Percentiles rank a stretch among this genome's conserved stretches.
Conservation (phyloP, 257 asterid genomes). For the Penstemon newberryi region DNA sequence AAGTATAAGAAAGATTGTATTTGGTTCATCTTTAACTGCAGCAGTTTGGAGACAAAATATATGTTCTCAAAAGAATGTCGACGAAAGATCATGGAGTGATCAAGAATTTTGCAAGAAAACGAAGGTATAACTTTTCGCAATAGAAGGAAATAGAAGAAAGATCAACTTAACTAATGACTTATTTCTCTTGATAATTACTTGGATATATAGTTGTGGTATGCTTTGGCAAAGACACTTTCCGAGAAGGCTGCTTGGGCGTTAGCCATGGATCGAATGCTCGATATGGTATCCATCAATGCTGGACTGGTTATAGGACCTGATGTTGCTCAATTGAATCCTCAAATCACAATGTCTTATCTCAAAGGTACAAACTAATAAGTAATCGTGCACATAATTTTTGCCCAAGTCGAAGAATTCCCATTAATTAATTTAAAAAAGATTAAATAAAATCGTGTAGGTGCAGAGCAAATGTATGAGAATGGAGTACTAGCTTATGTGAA, state of each 20-base stretch:
- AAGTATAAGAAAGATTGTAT: constrained; percentile 39
- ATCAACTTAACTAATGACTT: neutral
- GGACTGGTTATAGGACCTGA: constrained; percentile 46
- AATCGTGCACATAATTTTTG: too few relatives aligned
- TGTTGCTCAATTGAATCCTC: constrained; percentile 41
- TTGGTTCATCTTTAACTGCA: constrained; percentile 46
- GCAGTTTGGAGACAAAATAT: constrained; percentile 46
- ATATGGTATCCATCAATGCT: constrained; percentile 47
- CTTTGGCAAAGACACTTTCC: constrained; percentile 44
- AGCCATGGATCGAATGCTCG: constrained; percentile 46
- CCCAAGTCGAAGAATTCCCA: too few relatives aligned
- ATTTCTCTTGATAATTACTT: neutral
- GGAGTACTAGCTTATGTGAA: constrained; percentile 46
- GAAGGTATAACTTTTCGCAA: constrained; percentile 25
- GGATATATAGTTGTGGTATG: constrained; percentile 44
- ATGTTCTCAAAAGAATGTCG: constrained; percentile 38
- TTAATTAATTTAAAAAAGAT: too few relatives aligned
- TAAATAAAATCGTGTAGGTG: constrained; percentile 18
- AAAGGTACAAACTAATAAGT: constrained; percentile 32
- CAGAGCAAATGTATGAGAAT: constrained; percentile 49
- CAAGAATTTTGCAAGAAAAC: constrained; percentile 36
- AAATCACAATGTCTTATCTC: constrained; percentile 44
- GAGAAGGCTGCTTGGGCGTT: constrained; percentile 54
- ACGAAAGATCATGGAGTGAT: constrained; percentile 51
- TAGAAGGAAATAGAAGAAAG: neutral